These are phyloP conservation scores for Penicillium fimorum DNA, from an alignment of 495 filamentous ascomycete species.

Conservation along the genomic window DNA sequence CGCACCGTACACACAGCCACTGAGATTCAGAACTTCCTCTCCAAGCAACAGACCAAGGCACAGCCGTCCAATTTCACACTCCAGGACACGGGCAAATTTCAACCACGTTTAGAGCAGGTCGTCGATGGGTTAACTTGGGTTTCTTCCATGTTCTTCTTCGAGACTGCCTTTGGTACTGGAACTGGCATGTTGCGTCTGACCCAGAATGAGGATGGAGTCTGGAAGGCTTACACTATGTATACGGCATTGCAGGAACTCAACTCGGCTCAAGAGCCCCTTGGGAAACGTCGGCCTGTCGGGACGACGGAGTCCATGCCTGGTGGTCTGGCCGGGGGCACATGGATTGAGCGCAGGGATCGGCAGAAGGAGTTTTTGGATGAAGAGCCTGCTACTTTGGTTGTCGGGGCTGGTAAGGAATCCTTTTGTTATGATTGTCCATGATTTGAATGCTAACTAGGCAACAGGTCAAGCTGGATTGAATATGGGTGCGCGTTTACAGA, in stretches of 20 bases:
- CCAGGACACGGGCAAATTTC: slow-evolving; percentile 42
- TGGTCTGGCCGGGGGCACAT: slow-evolving; percentile 61
- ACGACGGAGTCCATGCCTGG: slow-evolving; percentile 57
- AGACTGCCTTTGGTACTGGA: slow-evolving; percentile 54
- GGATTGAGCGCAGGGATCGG: slow-evolving; percentile 59
- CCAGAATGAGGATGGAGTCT: slow-evolving; percentile 45
- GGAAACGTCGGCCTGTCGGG: slow-evolving; percentile 47
- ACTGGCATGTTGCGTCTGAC: slow-evolving; percentile 57
- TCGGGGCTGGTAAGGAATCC: slow-evolving; percentile 53
- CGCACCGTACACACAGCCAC: slow-evolving; percentile 50
- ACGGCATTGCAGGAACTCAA: slow-evolving; percentile 56
- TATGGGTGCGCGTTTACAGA: slow-evolving; percentile 65
- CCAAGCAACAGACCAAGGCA: slow-evolving; percentile 35
- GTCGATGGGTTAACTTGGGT: slow-evolving; percentile 51
- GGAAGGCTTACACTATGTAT: slow-evolving; percentile 67
- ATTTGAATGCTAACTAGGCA: slow-evolving; percentile 11
- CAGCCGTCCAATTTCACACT: slow-evolving; percentile 36
- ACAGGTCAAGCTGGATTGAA: slow-evolving; percentile 55
- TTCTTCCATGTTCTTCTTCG: slow-evolving; percentile 50
- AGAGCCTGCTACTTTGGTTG: slow-evolving; percentile 64
- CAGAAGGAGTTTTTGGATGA: slow-evolving; percentile 54
- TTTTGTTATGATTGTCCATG: background rate
- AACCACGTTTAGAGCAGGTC: slow-evolving; percentile 38
- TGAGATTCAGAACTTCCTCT: slow-evolving; percentile 50
- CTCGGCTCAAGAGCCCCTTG: slow-evolving; percentile 51